Conservation (phyloP, 768 basidiomycete genomes). For the Tulasnella sp. region DNA sequence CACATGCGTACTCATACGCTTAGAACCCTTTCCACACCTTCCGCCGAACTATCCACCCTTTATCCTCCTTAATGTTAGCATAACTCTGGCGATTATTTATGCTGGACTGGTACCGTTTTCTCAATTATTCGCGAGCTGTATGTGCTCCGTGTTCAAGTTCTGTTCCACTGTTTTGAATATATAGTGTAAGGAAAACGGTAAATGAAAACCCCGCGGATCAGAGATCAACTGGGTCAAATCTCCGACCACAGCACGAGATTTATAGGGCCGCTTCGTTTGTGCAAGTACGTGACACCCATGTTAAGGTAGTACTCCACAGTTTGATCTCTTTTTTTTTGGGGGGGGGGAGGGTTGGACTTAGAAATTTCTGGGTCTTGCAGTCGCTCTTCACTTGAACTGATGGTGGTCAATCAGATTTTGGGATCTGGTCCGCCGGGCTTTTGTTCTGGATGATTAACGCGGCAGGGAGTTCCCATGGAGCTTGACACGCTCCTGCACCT, state of each 20-base stretch:
- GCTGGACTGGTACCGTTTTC: too few species aligned
- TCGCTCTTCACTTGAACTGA: conserved; percentile 81
- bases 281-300: conserved; percentile 91
- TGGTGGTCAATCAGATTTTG: conserved; percentile 68
- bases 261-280: conserved; percentile 88
- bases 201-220: too few species aligned
- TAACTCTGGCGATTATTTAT: too few species aligned
- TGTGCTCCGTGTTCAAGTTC: too few species aligned
- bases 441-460: background rate
- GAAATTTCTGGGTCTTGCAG: conserved; percentile 75
- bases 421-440: conserved; percentile 67
- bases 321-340: conserved; percentile 98
- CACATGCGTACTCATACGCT: background rate
- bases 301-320: conserved; percentile 91
- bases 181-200: too few species aligned
- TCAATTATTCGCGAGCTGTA: too few species aligned
- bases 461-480: conserved; percentile 61
- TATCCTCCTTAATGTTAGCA: too few species aligned
- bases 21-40: too few species aligned
- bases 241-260: too few species aligned
- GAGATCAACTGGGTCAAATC: too few species aligned
- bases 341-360: conserved; percentile 50
- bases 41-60: too few species aligned
- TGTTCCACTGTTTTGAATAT: too few species aligned
- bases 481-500: conserved; percentile 85